These are phyloP conservation scores for Hypoxylon crocopeplum DNA, from an alignment of 495 filamentous ascomycete species.

Conservation along the genomic window DNA sequence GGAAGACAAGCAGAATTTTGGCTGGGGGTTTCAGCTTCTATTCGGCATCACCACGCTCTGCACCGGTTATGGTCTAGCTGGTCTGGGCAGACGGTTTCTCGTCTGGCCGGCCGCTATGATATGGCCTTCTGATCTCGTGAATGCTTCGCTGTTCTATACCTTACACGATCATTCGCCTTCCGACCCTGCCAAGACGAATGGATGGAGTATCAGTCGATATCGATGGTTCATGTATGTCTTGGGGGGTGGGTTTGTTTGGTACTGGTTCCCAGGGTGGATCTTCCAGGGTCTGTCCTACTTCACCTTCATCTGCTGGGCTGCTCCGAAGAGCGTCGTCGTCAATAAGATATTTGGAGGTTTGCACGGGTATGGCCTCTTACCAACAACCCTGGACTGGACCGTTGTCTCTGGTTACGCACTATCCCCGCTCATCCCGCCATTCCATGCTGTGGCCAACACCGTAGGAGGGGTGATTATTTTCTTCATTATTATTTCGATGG, in stretches of 20 bases:
- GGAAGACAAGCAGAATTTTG: constrained; percentile 50
- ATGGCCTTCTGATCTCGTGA: constrained; percentile 72
- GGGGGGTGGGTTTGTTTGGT: constrained; percentile 59
- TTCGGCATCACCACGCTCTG: constrained; percentile 74
- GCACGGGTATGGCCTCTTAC: constrained; percentile 65
- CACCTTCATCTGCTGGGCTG: constrained; percentile 68
- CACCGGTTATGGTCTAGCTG: constrained; percentile 75
- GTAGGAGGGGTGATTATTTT: constrained; percentile 61
- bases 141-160: constrained; percentile 68
- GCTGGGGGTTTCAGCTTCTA: constrained; percentile 71
- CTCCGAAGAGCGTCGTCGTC: constrained; percentile 66
- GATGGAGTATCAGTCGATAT: constrained; percentile 71
- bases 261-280: constrained; percentile 67
- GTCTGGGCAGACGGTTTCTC: constrained; percentile 68
- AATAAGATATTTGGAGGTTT: constrained; percentile 73
- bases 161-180: constrained; percentile 69
- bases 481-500: constrained; percentile 58
- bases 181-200: constrained; percentile 63
- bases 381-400: constrained; percentile 71
- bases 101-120: constrained; percentile 73
- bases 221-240: constrained; percentile 69
- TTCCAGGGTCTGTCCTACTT: constrained; percentile 65
- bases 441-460: constrained; percentile 69
- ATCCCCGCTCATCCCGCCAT: constrained; percentile 72
- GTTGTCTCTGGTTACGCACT: constrained; percentile 67